Evolutionary conservation across 2,329 filamentous ascomycete genomes (phyloP).

Genomic region (Fusarium tanahbumbuense): DNA sequence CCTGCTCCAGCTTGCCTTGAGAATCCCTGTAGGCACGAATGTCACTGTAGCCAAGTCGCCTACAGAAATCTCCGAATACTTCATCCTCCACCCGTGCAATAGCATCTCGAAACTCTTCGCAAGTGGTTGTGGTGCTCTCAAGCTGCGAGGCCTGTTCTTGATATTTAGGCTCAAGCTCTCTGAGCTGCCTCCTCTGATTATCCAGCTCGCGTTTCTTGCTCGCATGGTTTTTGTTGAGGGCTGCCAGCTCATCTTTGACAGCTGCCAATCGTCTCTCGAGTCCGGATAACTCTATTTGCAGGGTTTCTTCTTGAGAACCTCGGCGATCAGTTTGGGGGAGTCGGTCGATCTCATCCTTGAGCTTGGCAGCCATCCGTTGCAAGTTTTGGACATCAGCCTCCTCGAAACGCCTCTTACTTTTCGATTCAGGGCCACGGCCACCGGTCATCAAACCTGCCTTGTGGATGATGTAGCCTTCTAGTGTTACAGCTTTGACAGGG

Average conservation of each 20-base stretch:
- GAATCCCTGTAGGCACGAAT: constrained; percentile 95
- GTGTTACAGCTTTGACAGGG: constrained; percentile 91
- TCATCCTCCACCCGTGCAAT: constrained; percentile 88
- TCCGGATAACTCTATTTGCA: constrained; percentile 82
- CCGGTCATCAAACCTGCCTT: constrained; percentile 98
- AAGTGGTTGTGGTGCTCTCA: constrained; percentile 64
- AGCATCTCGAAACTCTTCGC: constrained; percentile 66
- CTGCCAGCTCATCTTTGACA: constrained; percentile 79
- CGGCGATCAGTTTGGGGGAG: constrained; percentile 83
- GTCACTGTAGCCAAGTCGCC: constrained; percentile 84
- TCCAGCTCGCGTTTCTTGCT: constrained; percentile 87
- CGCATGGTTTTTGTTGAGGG: constrained; percentile 82
- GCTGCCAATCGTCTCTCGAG: constrained; percentile 81
- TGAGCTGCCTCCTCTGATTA: constrained; percentile 77
- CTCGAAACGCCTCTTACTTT: constrained; percentile 86
- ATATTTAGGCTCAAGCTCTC: constrained; percentile 82
- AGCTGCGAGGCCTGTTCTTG: constrained; percentile 77
- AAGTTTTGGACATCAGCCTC: constrained; percentile 89
- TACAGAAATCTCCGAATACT: constrained; percentile 87
- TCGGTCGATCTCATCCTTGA: constrained; percentile 80
- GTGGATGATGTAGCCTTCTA: constrained; percentile 96
- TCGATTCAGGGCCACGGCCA: constrained; percentile 82
- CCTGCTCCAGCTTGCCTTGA: constrained; percentile 91
- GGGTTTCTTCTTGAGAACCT: constrained; percentile 79
- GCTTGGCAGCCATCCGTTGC: constrained; percentile 78